Conservation (phyloP, 148 eudicot genomes). For the Polygonum maritimum region DNA sequence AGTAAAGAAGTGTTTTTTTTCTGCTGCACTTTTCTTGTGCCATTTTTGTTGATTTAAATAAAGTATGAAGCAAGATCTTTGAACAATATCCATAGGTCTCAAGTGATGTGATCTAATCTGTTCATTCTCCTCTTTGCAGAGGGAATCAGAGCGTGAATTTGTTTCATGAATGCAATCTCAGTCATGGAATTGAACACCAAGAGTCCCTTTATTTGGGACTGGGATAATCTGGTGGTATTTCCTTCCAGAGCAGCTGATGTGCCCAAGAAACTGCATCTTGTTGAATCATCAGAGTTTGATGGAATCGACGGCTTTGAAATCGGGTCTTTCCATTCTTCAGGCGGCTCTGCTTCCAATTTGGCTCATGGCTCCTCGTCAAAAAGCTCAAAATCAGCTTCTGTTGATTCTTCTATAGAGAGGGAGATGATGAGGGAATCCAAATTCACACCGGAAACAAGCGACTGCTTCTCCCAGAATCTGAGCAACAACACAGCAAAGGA, state of each 20-base stretch:
- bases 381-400: conserved; percentile 78
- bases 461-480: conserved; percentile 36
- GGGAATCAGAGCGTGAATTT: not conserved
- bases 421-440: conserved; percentile 30
- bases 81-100: not conserved
- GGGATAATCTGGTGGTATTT: conserved; percentile 62
- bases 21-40: not conserved
- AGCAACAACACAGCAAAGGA: conserved; percentile 35
- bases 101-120: conserved; percentile 1
- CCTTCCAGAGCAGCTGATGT: conserved; percentile 42
- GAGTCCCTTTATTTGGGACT: conserved; percentile 56
- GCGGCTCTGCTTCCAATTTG: conserved; percentile 51
- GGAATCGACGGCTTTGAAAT: conserved; percentile 57
- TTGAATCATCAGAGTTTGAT: conserved; percentile 55
- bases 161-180: conserved; percentile 27
- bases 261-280: conserved; percentile 47
- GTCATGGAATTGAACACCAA: conserved; percentile 77
- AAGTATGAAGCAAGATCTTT: not conserved
- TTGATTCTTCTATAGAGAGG: conserved; percentile 48
- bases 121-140: not conserved
- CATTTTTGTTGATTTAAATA: not conserved
- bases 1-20: not conserved
- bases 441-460: conserved; percentile 29
- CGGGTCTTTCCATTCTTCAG: conserved; percentile 62
- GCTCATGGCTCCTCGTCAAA: conserved; percentile 58